Percentiles rank a stretch among this genome's conserved stretches.
Conservation (phyloP, 2,329 filamentous ascomycete species). For the Colletotrichum echinochloae region DNA sequence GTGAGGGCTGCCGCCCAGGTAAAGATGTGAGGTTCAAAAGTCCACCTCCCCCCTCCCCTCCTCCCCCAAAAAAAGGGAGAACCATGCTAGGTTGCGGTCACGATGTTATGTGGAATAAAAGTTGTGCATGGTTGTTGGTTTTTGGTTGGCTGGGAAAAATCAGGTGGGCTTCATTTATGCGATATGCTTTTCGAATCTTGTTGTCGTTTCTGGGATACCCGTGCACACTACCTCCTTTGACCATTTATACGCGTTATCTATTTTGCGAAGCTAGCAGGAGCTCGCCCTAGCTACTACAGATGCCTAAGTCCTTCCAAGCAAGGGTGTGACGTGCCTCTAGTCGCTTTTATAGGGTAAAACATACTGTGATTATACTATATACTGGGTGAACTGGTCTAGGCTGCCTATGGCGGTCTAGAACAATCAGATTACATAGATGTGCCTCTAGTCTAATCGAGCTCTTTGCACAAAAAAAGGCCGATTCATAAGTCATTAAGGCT, state of each 20-base stretch:
- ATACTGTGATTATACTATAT: too few species aligned
- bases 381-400: too few species aligned
- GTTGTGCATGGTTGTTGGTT: neutral
- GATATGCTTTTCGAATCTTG: neutral
- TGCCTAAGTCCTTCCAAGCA: neutral
- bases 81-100: neutral
- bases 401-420: too few species aligned
- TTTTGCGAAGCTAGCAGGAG: neutral
- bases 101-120: neutral
- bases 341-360: too few species aligned
- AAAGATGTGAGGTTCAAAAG: constrained; percentile 28
- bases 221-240: neutral
- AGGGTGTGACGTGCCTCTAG: neutral
- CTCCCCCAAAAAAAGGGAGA: too few species aligned
- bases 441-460: neutral
- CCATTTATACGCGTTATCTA: neutral
- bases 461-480: neutral
- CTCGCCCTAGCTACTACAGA: neutral
- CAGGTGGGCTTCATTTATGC: neutral
- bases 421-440: too few species aligned
- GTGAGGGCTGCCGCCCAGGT: constrained; percentile 39
- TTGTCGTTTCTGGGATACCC: constrained; percentile 13
- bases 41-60: too few species aligned
- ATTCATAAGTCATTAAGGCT: neutral
- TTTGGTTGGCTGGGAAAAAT: neutral